Conservation (phyloP, 495 filamentous ascomycete genomes). For the Usnea hakonensis region DNA sequence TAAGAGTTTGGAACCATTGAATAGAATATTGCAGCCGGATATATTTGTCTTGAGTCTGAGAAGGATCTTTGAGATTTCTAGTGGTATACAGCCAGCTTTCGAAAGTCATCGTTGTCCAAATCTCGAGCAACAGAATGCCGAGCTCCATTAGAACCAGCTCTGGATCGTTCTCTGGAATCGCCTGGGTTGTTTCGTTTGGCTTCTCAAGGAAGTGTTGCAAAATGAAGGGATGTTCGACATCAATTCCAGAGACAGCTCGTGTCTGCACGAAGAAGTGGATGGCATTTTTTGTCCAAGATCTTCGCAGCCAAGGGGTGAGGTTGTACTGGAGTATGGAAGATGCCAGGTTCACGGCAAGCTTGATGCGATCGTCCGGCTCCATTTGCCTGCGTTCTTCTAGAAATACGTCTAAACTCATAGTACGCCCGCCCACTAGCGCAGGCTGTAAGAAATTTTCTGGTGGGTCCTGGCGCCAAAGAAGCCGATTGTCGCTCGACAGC, state of each 20-base stretch:
- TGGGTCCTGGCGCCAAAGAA: background rate
- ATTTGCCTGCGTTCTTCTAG: background rate
- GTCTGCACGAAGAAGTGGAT: background rate
- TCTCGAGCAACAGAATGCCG: background rate
- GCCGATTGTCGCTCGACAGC: slow-evolving; percentile 3
- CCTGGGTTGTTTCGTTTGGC: background rate
- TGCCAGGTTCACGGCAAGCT: slow-evolving; percentile 3
- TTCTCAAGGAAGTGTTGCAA: background rate
- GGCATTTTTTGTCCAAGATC: background rate
- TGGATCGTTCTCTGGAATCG: background rate
- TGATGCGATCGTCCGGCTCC: slow-evolving; percentile 4
- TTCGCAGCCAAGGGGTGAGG: background rate
- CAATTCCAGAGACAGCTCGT: slow-evolving; percentile 1
- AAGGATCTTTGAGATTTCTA: background rate
- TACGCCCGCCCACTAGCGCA: background rate
- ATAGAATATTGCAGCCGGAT: background rate
- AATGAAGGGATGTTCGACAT: slow-evolving; percentile 2
- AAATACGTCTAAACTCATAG: background rate
- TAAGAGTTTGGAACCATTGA: slow-evolving; percentile 3
- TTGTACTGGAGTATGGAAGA: slow-evolving; percentile 4
- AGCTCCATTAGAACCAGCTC: background rate
- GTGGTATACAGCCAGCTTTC: background rate
- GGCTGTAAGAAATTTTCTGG: background rate
- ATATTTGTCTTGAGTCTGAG: background rate
- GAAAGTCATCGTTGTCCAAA: background rate